phyloP scores from a whole-genome alignment of 2,329 filamentous ascomycete genomes.

The Talaromyces piceae region DNA sequence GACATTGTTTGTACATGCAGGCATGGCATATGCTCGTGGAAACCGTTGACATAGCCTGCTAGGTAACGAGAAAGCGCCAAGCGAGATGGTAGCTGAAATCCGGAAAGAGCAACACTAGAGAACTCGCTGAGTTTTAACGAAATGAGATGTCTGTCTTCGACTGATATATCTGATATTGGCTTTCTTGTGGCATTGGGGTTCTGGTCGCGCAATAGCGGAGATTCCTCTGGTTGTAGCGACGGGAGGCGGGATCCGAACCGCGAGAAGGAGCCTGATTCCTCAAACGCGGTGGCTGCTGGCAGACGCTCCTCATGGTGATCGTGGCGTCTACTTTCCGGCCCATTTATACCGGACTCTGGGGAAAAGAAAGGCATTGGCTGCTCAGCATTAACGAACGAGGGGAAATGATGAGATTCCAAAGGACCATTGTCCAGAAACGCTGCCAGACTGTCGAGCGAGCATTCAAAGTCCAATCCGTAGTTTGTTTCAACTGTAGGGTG shows the following conservation, averaged over 20 bases:
- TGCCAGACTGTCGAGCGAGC: constrained; percentile 18
- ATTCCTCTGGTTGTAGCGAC: constrained; percentile 32
- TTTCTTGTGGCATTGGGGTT: constrained; percentile 9
- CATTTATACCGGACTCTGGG: constrained; percentile 29
- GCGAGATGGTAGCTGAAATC: constrained; percentile 18
- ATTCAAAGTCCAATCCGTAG: constrained; percentile 3
- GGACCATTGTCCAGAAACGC: constrained; percentile 31
- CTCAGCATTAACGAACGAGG: constrained; percentile 32
- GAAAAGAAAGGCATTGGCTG: constrained; percentile 38
- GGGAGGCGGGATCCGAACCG: constrained; percentile 33
- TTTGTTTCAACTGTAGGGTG: not conserved
- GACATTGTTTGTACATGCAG: constrained; percentile 15
- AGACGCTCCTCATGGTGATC: not conserved
- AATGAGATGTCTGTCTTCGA: constrained; percentile 25
- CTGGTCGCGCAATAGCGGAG: constrained; percentile 9
- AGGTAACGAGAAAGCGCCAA: constrained; percentile 18
- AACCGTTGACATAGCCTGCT: constrained; percentile 18
- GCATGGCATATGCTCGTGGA: constrained; percentile 20
- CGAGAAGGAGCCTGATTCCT: constrained; percentile 23
- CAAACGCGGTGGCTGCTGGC: constrained; percentile 8
- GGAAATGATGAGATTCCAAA: constrained; percentile 32
- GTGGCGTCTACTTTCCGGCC: constrained; percentile 16
- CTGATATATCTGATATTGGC: constrained; percentile 28
- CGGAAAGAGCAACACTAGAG: constrained; percentile 11
- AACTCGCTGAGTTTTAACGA: constrained; percentile 15